Evolutionary conservation across 805 yeast genomes (phyloP).

Genomic region (Candida michaelii): DNA sequence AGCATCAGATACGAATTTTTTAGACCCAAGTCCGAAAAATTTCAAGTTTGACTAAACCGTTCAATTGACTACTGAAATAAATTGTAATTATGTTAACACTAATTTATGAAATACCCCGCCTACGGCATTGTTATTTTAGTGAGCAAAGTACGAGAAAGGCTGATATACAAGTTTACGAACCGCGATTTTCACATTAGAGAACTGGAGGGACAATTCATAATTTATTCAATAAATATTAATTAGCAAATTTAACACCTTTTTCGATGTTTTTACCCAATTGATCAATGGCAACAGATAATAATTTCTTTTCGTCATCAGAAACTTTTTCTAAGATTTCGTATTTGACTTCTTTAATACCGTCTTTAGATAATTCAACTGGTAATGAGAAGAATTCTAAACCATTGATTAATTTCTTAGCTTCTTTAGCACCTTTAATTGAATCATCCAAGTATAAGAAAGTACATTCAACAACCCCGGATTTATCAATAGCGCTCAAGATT

Average conservation of each 20-base stretch:
- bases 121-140: too few relatives aligned
- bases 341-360: slow-evolving; percentile 60
- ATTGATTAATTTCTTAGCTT: slow-evolving; percentile 46
- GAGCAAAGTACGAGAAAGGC: too few relatives aligned
- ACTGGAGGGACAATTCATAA: too few relatives aligned
- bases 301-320: slow-evolving; percentile 52
- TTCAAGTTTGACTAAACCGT: too few relatives aligned
- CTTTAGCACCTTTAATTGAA: slow-evolving; percentile 50
- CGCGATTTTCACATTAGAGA: too few relatives aligned
- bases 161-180: too few relatives aligned
- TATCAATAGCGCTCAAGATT: slow-evolving; percentile 57
- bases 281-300: slow-evolving; percentile 52
- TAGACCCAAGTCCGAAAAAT: too few relatives aligned
- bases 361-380: slow-evolving; percentile 55
- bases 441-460: slow-evolving; percentile 52
- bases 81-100: too few relatives aligned
- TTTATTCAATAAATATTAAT: slow-evolving; percentile 6
- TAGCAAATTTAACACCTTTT: slow-evolving; percentile 56
- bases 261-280: slow-evolving; percentile 56
- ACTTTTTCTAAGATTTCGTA: slow-evolving; percentile 50
- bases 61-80: too few relatives aligned
- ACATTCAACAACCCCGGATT: slow-evolving; percentile 42
- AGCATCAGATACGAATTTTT: too few relatives aligned
- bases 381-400: slow-evolving; percentile 57
- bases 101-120: too few relatives aligned